Evolutionary conservation across 2,329 filamentous ascomycete genomes (phyloP).

Genomic region (Diaporthe longicolla): DNA sequence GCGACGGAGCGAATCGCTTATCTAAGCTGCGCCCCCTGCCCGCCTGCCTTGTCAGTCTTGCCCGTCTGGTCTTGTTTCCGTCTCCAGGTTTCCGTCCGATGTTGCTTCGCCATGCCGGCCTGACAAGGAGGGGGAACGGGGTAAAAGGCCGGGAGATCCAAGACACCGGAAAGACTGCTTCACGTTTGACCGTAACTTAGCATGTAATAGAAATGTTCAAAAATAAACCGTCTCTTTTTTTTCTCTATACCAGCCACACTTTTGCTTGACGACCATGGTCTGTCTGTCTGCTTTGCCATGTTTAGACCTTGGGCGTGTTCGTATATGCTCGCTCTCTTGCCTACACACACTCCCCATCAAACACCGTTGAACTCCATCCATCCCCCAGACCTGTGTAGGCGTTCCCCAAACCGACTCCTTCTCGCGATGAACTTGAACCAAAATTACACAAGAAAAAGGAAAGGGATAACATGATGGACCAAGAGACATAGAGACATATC

Average conservation of each 20-base stretch:
- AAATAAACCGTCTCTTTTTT: conserved; percentile 15
- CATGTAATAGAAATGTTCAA: neutral
- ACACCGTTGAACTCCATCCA: conserved; percentile 10
- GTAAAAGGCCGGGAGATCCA: neutral
- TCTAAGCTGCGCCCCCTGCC: conserved; percentile 3
- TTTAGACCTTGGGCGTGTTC: neutral
- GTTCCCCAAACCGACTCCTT: neutral
- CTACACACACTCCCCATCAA: neutral
- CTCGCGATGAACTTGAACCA: neutral
- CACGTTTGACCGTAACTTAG: conserved; percentile 21
- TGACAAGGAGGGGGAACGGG: conserved; percentile 10
- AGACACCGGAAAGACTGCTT: conserved; percentile 7
- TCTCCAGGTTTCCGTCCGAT: conserved; percentile 29
- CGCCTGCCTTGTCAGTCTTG: too few relatives aligned
- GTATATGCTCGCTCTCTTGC: neutral
- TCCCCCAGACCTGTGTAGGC: neutral
- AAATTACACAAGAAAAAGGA: neutral
- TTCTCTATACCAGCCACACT: neutral
- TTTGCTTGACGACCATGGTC: neutral
- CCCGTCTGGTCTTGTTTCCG: conserved; percentile 16
- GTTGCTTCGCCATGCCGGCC: neutral
- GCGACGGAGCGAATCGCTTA: conserved; percentile 24
- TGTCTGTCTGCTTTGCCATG: neutral
- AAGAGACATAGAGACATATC: neutral
- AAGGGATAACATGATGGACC: neutral